Evolutionary conservation across 2,329 filamentous ascomycete species (phyloP), one percentile per base, ranked within the genome.

Genomic region (Emericellopsis cladophorae): DNA sequence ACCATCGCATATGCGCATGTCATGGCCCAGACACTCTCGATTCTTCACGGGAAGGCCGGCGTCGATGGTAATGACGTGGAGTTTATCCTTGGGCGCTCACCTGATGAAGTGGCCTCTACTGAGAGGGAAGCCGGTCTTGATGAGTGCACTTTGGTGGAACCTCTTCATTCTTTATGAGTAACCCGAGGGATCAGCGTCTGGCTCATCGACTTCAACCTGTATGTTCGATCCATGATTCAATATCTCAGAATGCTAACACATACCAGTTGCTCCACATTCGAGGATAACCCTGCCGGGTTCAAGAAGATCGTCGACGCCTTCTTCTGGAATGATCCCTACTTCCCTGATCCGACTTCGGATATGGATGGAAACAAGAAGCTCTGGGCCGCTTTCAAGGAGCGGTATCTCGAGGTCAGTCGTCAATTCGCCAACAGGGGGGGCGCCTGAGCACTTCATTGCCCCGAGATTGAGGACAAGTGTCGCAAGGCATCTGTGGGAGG

Each of bases 261-360:
- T 15, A 36, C 16, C n/a, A 43, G 41, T 15, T 43, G 41, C 37
- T 23, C 41, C 15, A 23, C 22, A 36, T 43, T 43, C 26, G 31
- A 43, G 33, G 37, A 43, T 16, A 31, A 43, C 15, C 16, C 34
- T 14, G 32, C 29, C 2, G 37, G 41, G 11, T 31, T 43, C 31
- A 43, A 43, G 37, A 39, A 43, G 32, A 18, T 43, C 36, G 37
- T 43, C n/a, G 41, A 43, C 29, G 36, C 41, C 10, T 43, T 43
- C 23, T 39, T 40, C 24, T 43, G 41, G 41, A 43, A 43, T 24
- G 39, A 43, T 32, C 41, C 37, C 2, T 43, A 43, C 31, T 43
- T 40, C 22, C 41, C 41, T 24, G 23, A 26, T 18, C 41, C 41
- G 26, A 29, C 18, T 18, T 29, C 31, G 7, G 33, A 10, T 9